A percentile compares a stretch with the other conserved stretches of the same genome.
These are phyloP conservation scores for Collybia nuda DNA, from an alignment of 768 basidiomycete species.

Conservation along the genomic window DNA sequence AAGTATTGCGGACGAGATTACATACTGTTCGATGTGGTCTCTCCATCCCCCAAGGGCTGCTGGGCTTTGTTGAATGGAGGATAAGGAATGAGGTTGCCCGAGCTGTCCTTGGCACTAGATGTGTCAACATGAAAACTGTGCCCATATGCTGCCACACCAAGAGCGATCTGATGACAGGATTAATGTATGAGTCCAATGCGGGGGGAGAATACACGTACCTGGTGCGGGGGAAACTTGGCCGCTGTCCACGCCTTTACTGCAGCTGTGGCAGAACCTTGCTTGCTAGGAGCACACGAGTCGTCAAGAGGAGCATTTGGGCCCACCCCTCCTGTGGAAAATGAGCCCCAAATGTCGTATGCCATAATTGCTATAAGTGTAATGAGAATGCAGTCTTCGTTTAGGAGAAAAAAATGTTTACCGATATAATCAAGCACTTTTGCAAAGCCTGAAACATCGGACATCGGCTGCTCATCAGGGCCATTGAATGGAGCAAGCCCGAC, in stretches of 20 bases:
- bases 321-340: conserved; percentile 50
- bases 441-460: conserved; percentile 70
- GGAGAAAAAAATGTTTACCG: conserved; percentile 17
- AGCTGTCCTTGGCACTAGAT: conserved; percentile 32
- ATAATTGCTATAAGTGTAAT: conserved; percentile 47
- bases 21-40: not conserved
- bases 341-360: conserved; percentile 57
- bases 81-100: conserved; percentile 37
- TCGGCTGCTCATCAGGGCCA: conserved; percentile 55
- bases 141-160: conserved; percentile 82
- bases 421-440: conserved; percentile 59
- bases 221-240: conserved; percentile 69
- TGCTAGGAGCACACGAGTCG: conserved; percentile 62
- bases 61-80: conserved; percentile 46
- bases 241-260: conserved; percentile 70
- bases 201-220: conserved; percentile 20
- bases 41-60: conserved; percentile 48
- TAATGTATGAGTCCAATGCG: too few relatives aligned
- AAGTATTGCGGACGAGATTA: too few relatives aligned
- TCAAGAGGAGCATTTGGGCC: conserved; percentile 87
- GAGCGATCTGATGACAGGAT: conserved; percentile 47
- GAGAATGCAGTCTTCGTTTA: not conserved
- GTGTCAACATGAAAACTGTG: conserved; percentile 60
- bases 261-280: conserved; percentile 70
- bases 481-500: conserved; percentile 40